phyloP scores from a whole-genome alignment of 768 basidiomycete genomes.

The Auricularia heimuer region DNA sequence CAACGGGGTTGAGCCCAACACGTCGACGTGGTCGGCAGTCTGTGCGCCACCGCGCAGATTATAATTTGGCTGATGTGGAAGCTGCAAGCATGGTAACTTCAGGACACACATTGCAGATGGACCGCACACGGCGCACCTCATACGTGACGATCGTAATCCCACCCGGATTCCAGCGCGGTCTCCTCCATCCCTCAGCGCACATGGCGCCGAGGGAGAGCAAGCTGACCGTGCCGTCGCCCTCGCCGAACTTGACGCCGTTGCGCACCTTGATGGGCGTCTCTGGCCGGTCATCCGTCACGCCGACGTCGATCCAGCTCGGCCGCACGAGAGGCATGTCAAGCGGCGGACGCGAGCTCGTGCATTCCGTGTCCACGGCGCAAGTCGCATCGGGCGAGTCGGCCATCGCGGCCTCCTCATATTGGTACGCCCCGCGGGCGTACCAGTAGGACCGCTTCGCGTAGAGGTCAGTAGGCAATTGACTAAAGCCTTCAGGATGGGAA shows the following conservation, averaged over 20 bases:
- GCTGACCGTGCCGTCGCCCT: slow-evolving; percentile 92
- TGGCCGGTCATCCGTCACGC: slow-evolving; percentile 55
- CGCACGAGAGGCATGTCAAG: slow-evolving; percentile 47
- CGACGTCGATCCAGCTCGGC: slow-evolving; percentile 76
- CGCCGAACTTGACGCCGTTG: slow-evolving; percentile 86
- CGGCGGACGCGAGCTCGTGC: slow-evolving; percentile 33
- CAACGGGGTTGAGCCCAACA: slow-evolving; percentile 58
- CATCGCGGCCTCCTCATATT: slow-evolving; percentile 44
- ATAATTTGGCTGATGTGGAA: slow-evolving; percentile 71
- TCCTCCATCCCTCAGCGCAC: slow-evolving; percentile 94
- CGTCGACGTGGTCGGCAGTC: slow-evolving; percentile 84
- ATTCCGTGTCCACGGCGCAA: slow-evolving; percentile 39
- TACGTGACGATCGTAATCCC: slow-evolving; percentile 80
- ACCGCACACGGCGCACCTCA: slow-evolving; percentile 44
- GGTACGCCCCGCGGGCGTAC: slow-evolving; percentile 67
- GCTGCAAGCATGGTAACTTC: slow-evolving; percentile 27
- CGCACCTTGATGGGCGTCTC: slow-evolving; percentile 43
- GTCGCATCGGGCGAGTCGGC: slow-evolving; percentile 33
- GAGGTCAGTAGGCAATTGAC: not conserved
- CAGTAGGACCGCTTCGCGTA: slow-evolving; percentile 68
- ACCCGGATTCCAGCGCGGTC: slow-evolving; percentile 82
- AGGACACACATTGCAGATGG: slow-evolving; percentile 1
- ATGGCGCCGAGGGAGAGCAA: slow-evolving; percentile 84
- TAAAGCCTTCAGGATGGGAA: slow-evolving; percentile 1
- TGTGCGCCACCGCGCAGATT: slow-evolving; percentile 81